Base-by-base conservation (phyloP, 1,139 yeast genomes). In the Taphrina confusa region DNA sequence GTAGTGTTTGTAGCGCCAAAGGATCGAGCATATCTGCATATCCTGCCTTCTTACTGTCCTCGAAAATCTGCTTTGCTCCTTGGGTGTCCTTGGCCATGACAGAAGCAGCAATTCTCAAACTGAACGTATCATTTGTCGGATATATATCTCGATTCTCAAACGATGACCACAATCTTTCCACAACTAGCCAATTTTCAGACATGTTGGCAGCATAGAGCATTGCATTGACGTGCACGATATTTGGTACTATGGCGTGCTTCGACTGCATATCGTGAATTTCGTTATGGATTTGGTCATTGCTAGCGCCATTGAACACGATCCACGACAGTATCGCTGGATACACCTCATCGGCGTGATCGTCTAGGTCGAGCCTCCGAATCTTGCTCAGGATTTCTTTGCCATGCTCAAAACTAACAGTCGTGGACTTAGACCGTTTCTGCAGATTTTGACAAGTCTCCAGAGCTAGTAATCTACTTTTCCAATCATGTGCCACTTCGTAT, bases 21-120 rank as follows among this genome's bases (percentile, higher is more conserved):
- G 58, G 34, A 42, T 54, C 58, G 39, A 54, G 45, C 58, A 54
- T 33, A 12, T 54, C 51, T 2, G 58, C 27, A 34, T 31, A 54
- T 20, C 58, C 58, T 11, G 58, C 42, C 5, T 23, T 33, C 27
- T 42, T 22, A 30, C 51, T 33, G 16, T n/a, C 51, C 36, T 23
- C 51, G 25, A 54, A 54, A 36, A 54, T 44, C 12, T 14, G 16
- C 3, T 33, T 54, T 12, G 58, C 58, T 4, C 18, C 14, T 16
- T 22, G 14, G 3, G 39, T 33, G 31, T 54, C 34, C 20, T 34
- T 22, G 14, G 23, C 44, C 34, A 31, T 44, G 51, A 44, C 31
- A 4, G 40, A 33, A 9, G 51, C 58, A 1, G 40, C 51, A 3
- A 54, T 54, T 14, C 58, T 31, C 27, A 54, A n/a, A 20, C 58